Base-by-base conservation (phyloP, 140 eudicot species). In the Ambrosia hybrid region DNA sequence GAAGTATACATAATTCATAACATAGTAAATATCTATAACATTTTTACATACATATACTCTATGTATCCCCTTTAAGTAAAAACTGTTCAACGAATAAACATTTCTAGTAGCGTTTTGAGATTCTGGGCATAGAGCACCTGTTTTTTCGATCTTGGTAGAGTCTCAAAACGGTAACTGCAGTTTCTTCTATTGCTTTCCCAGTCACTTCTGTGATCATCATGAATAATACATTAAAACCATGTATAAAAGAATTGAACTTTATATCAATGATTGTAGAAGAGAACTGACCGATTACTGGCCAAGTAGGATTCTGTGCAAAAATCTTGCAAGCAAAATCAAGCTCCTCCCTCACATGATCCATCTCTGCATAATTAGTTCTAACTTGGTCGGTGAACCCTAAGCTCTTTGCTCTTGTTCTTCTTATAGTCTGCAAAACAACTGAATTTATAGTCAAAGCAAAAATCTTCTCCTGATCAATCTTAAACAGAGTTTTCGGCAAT, bases 241-340 rank as follows among this genome's bases (percentile, higher is more conserved):
- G 49, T 15, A 16, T 33, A 59, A 61, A 62, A 51, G 11, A 48
- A 48, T 39, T 33, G 4, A 68, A 75, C 1, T 36, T 68, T 8
- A 21, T 60, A 15, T 10, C 14, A 14, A 14, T 45, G 30, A 16
- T 43, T 21, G 60, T 49, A 33, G 45, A 59, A 41, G 15, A 15
- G 46, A 3, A 73, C 91, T 84, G 33, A 87, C 97, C 97, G 57
- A 93, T 90, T 59, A 93, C 97, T 1, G 96, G 97, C 97, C 99
- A 93, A 21, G 76, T 71, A n/a, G 99, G 99, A 82, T 93, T 90
- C 51, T 88, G 91, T 7, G 90, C 89, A 38, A 93, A 93, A 58
- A 88, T 83, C 79, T 71, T 93, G 76, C 84, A 48, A 62, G 99
- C 94, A 79, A 53, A 78, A 71, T 85, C 95, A 65, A 90, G 76